A percentile compares a stretch with the other conserved stretches of the same genome.
Evolutionary conservation across 768 basidiomycete genomes (phyloP).

Genomic region (Antrodiella citrinella): DNA sequence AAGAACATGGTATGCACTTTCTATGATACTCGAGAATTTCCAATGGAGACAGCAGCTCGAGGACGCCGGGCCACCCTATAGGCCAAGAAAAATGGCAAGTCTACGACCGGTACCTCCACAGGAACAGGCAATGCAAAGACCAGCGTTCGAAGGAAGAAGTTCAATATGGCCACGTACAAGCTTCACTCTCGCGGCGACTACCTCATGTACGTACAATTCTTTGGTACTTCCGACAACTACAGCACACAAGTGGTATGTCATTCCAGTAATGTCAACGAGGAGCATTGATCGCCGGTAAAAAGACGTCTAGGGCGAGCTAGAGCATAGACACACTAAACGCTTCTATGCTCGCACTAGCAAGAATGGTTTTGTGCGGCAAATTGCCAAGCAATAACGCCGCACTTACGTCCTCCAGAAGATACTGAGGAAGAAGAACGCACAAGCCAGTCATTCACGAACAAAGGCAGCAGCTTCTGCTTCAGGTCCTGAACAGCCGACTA

Average conservation of each 20-base stretch:
- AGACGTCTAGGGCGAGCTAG: constrained; percentile 26
- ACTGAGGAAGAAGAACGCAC: too few species aligned
- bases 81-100: background rate
- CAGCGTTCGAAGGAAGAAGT: background rate
- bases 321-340: constrained; percentile 29
- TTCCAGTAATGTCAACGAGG: background rate
- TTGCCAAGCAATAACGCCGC: constrained; percentile 19
- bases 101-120: background rate
- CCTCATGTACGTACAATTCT: constrained; percentile 1
- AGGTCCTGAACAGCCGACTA: background rate
- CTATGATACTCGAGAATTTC: constrained; percentile 28
- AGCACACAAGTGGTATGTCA: constrained; percentile 21
- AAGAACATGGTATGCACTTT: constrained; percentile 11
- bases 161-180: constrained; percentile 20
- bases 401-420: constrained; percentile 1
- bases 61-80: constrained; percentile 4
- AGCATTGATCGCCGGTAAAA: background rate
- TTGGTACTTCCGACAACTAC: constrained; percentile 19
- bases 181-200: constrained; percentile 19
- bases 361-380: constrained; percentile 20
- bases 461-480: too few species aligned
- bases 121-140: background rate
- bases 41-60: constrained; percentile 23
- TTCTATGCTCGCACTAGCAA: constrained; percentile 32
- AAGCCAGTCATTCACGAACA: too few species aligned